A percentile compares a stretch with the other conserved stretches of the same genome.
Conservation (phyloP, 306 rosid genomes). For the Cicer chorassanicum region DNA sequence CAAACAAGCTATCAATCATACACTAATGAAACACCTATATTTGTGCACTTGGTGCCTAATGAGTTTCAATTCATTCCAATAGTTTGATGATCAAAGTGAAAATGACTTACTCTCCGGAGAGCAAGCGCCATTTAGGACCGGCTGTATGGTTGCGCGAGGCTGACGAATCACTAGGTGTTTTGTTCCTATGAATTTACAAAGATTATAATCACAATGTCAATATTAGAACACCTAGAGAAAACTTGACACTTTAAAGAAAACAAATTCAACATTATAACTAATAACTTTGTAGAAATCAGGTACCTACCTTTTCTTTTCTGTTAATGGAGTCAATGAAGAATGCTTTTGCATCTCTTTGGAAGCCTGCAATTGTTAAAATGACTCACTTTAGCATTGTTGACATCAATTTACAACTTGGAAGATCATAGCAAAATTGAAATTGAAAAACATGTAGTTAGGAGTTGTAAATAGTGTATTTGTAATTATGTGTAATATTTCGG, state of each 20-base stretch:
- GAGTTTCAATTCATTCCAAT: constrained; percentile 1
- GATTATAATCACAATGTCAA: constrained; percentile 33
- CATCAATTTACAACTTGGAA: constrained; percentile 24
- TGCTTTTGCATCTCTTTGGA: constrained; percentile 55
- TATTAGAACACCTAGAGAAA: neutral
- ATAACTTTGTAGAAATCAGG: constrained; percentile 13
- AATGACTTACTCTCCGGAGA: constrained; percentile 64
- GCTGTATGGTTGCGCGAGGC: constrained; percentile 48
- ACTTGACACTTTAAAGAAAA: neutral
- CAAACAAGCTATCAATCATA: neutral
- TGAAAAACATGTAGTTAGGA: neutral
- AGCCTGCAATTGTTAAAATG: constrained; percentile 52
- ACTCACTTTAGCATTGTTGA: constrained; percentile 31
- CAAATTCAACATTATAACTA: neutral
- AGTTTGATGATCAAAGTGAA: constrained; percentile 15
- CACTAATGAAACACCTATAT: neutral
- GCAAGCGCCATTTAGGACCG: constrained; percentile 68
- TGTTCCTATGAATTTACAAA: constrained; percentile 48
- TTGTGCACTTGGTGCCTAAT: neutral
- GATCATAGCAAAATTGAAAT: constrained; percentile 2
- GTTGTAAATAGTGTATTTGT: no score
- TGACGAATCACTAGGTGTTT: constrained; percentile 59
- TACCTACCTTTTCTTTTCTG: constrained; percentile 73
- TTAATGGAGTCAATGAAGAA: constrained; percentile 72
- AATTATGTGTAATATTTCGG: no score